Evolutionary conservation across 345 rosid genomes (phyloP).

Genomic region (Euphorbia peplus): DNA sequence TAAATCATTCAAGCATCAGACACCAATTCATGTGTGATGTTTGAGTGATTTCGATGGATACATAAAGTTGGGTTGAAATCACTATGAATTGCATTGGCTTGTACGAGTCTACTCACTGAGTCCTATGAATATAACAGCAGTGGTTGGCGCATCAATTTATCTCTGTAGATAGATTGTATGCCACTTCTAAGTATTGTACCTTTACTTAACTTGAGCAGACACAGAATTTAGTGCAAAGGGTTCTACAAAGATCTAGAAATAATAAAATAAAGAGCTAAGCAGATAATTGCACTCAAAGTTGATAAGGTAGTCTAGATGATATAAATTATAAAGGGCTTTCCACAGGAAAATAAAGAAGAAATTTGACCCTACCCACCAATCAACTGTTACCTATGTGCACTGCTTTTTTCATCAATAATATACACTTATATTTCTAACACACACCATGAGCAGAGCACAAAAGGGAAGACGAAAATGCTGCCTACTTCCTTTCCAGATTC

Average conservation of each 20-base stretch:
- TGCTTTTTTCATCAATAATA: background rate
- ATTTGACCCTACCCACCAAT: background rate
- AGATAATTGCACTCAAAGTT: background rate
- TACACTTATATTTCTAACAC: constrained; percentile 16
- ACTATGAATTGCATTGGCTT: too few species aligned
- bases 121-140: too few species aligned
- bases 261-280: background rate
- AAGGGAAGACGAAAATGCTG: background rate
- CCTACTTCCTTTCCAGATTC: too few species aligned
- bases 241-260: background rate
- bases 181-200: too few species aligned
- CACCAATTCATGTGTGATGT: too few species aligned
- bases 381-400: background rate
- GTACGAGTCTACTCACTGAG: too few species aligned
- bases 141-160: too few species aligned
- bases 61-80: too few species aligned
- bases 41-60: too few species aligned
- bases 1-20: too few species aligned
- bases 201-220: too few species aligned
- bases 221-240: background rate
- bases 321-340: background rate
- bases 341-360: background rate
- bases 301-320: background rate
- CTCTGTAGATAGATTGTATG: too few species aligned
- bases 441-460: background rate